Evolutionary conservation across 345 rosid genomes (phyloP).

Genomic region (Citrus mangshanensis): DNA sequence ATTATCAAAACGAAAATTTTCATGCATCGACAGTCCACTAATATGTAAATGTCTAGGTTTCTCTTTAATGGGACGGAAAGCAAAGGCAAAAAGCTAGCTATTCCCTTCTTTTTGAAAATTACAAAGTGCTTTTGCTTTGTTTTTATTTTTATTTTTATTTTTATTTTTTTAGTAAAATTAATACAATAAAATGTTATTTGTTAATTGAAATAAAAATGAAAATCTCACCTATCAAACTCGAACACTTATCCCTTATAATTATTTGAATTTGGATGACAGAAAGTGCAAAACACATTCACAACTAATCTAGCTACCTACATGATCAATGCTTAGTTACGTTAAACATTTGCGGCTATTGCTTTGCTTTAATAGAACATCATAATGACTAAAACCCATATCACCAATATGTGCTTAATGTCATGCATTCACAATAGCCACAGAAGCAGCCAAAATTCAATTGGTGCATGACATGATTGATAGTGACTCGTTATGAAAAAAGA

Average conservation of each 20-base stretch:
- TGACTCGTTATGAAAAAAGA: neutral
- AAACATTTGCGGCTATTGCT: too few relatives aligned
- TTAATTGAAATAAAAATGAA: too few relatives aligned
- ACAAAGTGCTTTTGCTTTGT: neutral
- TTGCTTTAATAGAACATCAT: neutral
- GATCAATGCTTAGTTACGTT: too few relatives aligned
- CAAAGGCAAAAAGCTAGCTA: neutral
- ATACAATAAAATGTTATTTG: neutral
- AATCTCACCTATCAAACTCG: too few relatives aligned
- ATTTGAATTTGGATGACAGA: too few relatives aligned
- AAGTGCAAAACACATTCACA: too few relatives aligned
- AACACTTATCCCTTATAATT: too few relatives aligned
- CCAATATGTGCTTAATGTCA: neutral
- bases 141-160: neutral
- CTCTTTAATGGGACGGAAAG: neutral
- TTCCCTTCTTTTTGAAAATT: neutral
- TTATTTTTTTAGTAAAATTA: neutral
- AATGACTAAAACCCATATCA: neutral
- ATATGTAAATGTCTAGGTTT: neutral
- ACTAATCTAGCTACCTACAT: too few relatives aligned
- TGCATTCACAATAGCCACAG: neutral
- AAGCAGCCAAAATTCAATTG: neutral
- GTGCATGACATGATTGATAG: neutral
- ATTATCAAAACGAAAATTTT: neutral
- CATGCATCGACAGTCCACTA: slow-evolving; percentile 1